Percentiles rank a stretch among this genome's conserved stretches.
Evolutionary conservation across 2,329 filamentous ascomycete species (phyloP).

Genomic region (Xylariaceae sp.): DNA sequence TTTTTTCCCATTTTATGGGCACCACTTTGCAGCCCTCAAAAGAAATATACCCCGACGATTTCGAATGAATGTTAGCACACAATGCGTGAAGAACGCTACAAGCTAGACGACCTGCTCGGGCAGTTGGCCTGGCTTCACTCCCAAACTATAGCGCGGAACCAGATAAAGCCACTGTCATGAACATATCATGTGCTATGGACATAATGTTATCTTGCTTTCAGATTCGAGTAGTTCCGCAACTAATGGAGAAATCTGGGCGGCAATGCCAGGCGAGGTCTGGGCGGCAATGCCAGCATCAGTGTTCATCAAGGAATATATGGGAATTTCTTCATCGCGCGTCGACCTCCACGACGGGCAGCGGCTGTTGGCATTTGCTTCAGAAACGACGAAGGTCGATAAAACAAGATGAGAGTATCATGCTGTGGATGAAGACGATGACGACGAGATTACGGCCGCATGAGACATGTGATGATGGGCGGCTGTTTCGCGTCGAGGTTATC

Average conservation of each 20-base stretch:
- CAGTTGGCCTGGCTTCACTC: no score
- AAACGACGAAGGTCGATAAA: neutral
- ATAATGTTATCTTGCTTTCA: constrained; percentile 20
- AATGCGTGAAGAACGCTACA: no score
- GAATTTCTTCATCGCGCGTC: constrained; percentile 4
- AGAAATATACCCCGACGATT: no score
- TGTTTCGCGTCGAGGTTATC: neutral
- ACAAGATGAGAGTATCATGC: constrained; percentile 7
- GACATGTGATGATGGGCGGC: constrained; percentile 4
- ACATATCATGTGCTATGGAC: constrained; percentile 7
- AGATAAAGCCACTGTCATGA: neutral
- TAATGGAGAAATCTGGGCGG: neutral
- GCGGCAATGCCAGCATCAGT: no score
- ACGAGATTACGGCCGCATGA: constrained; percentile 11
- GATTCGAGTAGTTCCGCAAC: constrained; percentile 4
- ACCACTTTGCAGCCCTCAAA: no score
- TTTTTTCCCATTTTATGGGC: no score
- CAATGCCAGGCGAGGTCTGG: neutral
- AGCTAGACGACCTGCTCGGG: no score
- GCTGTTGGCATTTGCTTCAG: neutral
- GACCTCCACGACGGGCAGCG: constrained; percentile 2
- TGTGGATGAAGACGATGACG: constrained; percentile 8
- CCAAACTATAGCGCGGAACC: no score
- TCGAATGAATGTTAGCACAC: no score
- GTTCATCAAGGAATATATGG: no score